Conservation (phyloP, 164 flowering plant species). For the Vitis cinerea region DNA sequence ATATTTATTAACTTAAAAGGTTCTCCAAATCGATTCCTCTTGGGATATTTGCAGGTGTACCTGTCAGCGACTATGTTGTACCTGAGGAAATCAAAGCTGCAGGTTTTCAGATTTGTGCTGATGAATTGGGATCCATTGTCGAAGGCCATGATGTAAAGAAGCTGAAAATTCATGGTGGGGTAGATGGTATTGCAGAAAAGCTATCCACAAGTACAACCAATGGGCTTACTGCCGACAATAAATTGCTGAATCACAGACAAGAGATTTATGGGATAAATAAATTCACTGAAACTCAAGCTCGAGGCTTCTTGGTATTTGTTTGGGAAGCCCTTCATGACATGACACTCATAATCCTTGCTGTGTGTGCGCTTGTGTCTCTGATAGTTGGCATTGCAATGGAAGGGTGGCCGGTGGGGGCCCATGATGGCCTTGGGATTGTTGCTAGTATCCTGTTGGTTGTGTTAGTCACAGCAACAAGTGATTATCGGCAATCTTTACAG, state of each 20-base stretch:
- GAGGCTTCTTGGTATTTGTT: constrained; percentile 75
- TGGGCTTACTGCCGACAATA: constrained; percentile 45
- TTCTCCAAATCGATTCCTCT: not conserved
- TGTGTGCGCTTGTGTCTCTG: constrained; percentile 72
- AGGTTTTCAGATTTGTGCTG: constrained; percentile 70
- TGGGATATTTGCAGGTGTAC: constrained; percentile 40
- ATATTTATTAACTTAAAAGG: not conserved
- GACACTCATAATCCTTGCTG: constrained; percentile 81
- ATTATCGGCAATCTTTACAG: constrained; percentile 81
- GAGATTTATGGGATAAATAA: constrained; percentile 63
- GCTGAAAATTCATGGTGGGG: constrained; percentile 62
- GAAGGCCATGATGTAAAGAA: constrained; percentile 78
- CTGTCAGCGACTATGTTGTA: constrained; percentile 52
- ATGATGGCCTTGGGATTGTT: constrained; percentile 83
- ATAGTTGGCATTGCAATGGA: constrained; percentile 71
- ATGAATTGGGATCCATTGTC: constrained; percentile 66
- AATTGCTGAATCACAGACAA: constrained; percentile 39
- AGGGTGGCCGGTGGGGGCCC: constrained; percentile 88
- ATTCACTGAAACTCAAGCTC: constrained; percentile 47
- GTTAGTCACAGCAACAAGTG: constrained; percentile 80
- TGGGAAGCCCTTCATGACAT: constrained; percentile 90
- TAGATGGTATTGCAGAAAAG: constrained; percentile 56
- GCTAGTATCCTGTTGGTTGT: constrained; percentile 79
- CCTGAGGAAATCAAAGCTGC: constrained; percentile 66
- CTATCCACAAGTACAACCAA: constrained; percentile 47